Base-by-base conservation (phyloP, 2,329 filamentous ascomycete genomes). In the Fusarium praegraminearum region DNA sequence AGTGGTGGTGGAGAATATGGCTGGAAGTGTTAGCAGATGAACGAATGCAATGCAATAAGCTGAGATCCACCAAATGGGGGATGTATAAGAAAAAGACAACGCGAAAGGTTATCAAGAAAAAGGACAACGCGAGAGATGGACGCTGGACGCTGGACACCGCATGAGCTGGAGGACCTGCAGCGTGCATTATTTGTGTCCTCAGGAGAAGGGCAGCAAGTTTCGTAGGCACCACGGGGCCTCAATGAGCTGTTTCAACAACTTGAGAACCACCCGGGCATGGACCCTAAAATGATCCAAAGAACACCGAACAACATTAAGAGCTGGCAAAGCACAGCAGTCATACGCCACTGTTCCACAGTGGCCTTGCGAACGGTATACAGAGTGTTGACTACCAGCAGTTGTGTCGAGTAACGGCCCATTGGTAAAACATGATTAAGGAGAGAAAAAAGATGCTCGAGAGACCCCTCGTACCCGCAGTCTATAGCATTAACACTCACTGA, bases 11-110 rank as follows among this genome's bases (percentile, higher is more conserved):
- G 67, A 57, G 54, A 71, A 65, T 44, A 52, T 56, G 44, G 28
- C 67, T 71, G 32, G 58, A 54, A 26, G 47, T 61, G 28, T 70
- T 71, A 70, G 67, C 51, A 47, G 50, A 61, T 36, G 67, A 52
- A 65, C 63, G 32, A 66, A 60, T 64, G 45, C 16, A 32, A 30
- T 30, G 28, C 12, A 64, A 57, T 53, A 70, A 64, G 50, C 32
- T 28, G 26, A 51, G 47, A 61, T 71, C 58, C 58, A 57, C 51
- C 43, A 57, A 35, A 28, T 44, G 40, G 32, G 24, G 44, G 52
- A 32, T 45, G 53, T 44, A 52, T 58, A 36, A 56, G 38, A 28
- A 35, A 60, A 52, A 46, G n/a, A 28, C 36, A 49, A 54, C 20
- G 58, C 35, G 38, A 46, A 54, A 35, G 35, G 50, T 47, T 7